phyloP scores from a whole-genome alignment of 371 early-diverging fungal species.

The Massospora cicadina region DNA sequence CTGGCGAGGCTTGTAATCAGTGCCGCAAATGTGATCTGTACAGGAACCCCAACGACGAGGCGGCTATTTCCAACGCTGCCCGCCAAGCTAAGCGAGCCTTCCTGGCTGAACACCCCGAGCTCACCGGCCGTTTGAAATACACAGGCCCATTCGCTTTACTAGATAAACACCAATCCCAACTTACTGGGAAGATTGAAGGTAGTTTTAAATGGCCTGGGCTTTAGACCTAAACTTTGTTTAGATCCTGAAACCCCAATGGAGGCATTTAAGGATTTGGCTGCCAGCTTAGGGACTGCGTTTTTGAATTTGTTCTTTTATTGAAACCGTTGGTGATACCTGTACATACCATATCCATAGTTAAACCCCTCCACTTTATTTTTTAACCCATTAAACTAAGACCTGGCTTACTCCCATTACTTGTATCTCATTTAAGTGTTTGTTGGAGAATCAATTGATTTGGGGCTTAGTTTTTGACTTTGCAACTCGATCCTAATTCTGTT shows the following conservation, averaged over 20 bases:
- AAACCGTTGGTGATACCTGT: too few species aligned
- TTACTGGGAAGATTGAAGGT: background rate
- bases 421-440: too few species aligned
- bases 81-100: slow-evolving; percentile 27
- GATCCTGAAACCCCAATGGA: background rate
- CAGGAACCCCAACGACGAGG: slow-evolving; percentile 30
- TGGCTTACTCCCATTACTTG: too few species aligned
- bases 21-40: slow-evolving; percentile 42
- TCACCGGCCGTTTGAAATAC: background rate
- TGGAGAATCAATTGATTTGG: too few species aligned
- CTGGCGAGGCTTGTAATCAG: slow-evolving; percentile 26
- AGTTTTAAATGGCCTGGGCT: background rate
- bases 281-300: background rate
- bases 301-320: slow-evolving; percentile 11
- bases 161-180: background rate
- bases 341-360: too few species aligned
- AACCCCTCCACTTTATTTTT: too few species aligned
- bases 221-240: background rate
- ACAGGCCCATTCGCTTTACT: background rate
- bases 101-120: slow-evolving; percentile 24
- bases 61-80: slow-evolving; percentile 26
- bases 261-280: background rate
- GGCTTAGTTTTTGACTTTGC: too few species aligned
- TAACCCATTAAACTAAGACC: too few species aligned
- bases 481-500: too few species aligned